These are phyloP conservation scores for Arachis stenosperma DNA, from an alignment of 306 rosid species.

Conservation along the genomic window DNA sequence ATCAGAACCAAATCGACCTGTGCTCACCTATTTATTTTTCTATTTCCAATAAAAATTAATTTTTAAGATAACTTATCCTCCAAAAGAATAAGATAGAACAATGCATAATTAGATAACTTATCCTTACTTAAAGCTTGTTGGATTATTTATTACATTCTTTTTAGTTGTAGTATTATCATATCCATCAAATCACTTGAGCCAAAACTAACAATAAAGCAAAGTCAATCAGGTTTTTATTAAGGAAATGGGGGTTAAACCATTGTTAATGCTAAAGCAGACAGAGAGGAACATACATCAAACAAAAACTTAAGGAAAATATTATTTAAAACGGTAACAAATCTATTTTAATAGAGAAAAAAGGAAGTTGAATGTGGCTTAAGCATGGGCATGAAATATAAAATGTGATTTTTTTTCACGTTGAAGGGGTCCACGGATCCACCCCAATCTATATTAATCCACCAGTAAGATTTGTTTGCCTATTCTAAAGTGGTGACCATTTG, in stretches of 20 bases:
- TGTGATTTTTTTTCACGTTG: constrained; percentile 22
- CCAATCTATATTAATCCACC: constrained; percentile 6
- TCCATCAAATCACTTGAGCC: not conserved
- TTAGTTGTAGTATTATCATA: not conserved
- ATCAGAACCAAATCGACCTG: no score
- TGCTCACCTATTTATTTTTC: no score
- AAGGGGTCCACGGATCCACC: constrained; percentile 37
- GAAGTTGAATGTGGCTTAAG: constrained; percentile 11
- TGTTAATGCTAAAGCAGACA: not conserved
- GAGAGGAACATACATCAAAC: not conserved
- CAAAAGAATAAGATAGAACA: no score
- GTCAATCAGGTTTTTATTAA: not conserved
- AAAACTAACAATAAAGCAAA: not conserved
- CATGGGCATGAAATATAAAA: constrained; percentile 39
- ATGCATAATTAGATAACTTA: constrained; percentile 3
- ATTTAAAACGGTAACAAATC: not conserved
- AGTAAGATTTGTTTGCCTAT: constrained; percentile 3
- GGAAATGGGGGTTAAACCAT: not conserved
- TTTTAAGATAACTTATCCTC: constrained; percentile 11
- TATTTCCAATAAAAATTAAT: not conserved
- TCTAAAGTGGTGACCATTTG: no score
- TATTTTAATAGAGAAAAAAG: not conserved
- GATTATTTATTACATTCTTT: not conserved
- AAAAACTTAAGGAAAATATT: not conserved
- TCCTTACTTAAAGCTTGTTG: not conserved